phyloP scores from a whole-genome alignment of 208 protist species.

The Lotmaria passim region DNA sequence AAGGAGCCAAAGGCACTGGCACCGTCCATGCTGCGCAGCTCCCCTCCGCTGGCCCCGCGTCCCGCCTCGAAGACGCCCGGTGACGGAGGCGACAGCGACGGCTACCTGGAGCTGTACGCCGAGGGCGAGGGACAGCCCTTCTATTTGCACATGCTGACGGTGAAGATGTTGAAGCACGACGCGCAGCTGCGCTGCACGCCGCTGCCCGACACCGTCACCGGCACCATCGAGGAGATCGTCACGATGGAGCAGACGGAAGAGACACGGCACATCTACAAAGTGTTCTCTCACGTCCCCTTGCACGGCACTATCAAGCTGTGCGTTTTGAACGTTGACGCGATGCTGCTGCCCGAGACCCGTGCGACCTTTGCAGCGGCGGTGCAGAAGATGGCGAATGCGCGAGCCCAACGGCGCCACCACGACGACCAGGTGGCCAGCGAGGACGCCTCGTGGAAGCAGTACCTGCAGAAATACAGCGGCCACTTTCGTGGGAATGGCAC shows the following conservation, averaged over 20 bases:
- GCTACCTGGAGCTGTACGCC: constrained; percentile 72
- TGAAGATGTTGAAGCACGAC: constrained; percentile 84
- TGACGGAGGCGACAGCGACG: constrained; percentile 15
- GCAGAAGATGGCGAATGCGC: constrained; percentile 43
- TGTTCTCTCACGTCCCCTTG: constrained; percentile 80
- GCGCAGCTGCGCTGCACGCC: constrained; percentile 50
- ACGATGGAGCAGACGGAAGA: constrained; percentile 75
- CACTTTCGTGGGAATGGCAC: background rate
- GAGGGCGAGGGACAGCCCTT: constrained; percentile 76
- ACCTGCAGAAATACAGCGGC: constrained; percentile 57
- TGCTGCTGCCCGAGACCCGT: constrained; percentile 69
- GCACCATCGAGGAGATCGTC: constrained; percentile 63
- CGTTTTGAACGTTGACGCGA: constrained; percentile 62
- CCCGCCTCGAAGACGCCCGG: background rate
- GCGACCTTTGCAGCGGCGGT: constrained; percentile 50
- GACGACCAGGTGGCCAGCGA: constrained; percentile 35
- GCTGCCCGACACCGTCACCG: constrained; percentile 56
- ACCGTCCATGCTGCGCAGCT: constrained; percentile 42
- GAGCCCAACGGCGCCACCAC: constrained; percentile 29
- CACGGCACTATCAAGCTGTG: constrained; percentile 82
- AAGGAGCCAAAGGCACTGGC: constrained; percentile 47
- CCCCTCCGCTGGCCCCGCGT: constrained; percentile 44
- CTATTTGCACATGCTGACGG: constrained; percentile 81
- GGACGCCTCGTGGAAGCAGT: constrained; percentile 76
- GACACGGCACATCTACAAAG: constrained; percentile 74